Conservation (phyloP, 2,329 filamentous ascomycete genomes). For the Sporothrix globosa region DNA sequence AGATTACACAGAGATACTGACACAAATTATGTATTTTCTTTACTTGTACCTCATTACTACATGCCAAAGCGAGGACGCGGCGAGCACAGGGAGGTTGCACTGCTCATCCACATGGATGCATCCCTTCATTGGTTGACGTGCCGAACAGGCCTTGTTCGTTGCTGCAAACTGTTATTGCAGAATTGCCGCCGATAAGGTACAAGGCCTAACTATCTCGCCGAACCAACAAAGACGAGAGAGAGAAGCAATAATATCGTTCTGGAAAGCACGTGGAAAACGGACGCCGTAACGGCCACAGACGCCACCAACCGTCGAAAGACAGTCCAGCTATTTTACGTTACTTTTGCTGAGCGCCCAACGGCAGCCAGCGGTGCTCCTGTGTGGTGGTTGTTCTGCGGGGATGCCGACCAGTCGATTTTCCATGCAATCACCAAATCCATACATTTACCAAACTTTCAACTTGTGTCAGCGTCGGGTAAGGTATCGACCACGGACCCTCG, state of each 20-base stretch:
- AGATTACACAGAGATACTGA: not conserved
- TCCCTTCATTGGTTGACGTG: not conserved
- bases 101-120: no score
- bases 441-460: not conserved
- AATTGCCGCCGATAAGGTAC: not conserved
- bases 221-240: conserved; percentile 13
- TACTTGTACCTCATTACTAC: not conserved
- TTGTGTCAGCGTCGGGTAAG: no score
- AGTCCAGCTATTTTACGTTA: not conserved
- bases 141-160: not conserved
- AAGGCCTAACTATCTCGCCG: conserved; percentile 21
- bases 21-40: not conserved
- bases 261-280: not conserved
- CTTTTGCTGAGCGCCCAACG: not conserved
- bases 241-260: no score
- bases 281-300: not conserved
- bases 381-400: no score
- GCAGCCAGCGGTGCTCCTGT: not conserved
- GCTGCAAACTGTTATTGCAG: not conserved
- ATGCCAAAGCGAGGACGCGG: no score
- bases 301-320: not conserved
- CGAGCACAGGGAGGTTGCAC: conserved; percentile 5
- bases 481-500: no score
- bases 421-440: not conserved
- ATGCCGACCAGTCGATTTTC: no score